phyloP scores from a whole-genome alignment of 2,329 filamentous ascomycete genomes.

The Phoma sp. region DNA sequence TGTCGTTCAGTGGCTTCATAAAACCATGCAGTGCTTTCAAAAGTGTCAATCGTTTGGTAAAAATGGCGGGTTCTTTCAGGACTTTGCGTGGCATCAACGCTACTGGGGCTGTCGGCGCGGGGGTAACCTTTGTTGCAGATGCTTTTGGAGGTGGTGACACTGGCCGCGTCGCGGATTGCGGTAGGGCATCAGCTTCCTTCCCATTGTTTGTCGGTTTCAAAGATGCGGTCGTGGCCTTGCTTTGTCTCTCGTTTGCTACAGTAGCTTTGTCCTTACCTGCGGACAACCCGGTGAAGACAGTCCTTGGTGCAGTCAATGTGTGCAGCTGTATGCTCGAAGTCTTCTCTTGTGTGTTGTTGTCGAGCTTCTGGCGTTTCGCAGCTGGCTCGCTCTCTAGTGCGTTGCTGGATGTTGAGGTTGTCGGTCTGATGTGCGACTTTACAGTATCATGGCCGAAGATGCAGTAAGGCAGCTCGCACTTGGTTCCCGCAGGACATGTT shows the following conservation, averaged over 20 bases:
- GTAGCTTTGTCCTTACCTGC: constrained; percentile 21
- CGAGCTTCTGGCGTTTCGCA: constrained; percentile 43
- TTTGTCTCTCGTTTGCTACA: constrained; percentile 14
- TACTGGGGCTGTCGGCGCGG: constrained; percentile 51
- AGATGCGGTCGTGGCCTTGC: neutral
- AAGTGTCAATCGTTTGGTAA: constrained; percentile 40
- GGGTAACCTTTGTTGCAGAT: constrained; percentile 16
- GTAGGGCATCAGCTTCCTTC: constrained; percentile 13
- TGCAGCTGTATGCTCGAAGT: neutral
- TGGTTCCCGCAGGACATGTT: constrained; percentile 58
- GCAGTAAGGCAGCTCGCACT: constrained; percentile 62
- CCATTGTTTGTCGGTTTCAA: constrained; percentile 12
- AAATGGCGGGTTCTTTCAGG: constrained; percentile 54
- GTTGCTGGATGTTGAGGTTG: constrained; percentile 4
- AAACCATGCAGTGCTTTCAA: constrained; percentile 70
- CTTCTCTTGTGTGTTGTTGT: constrained; percentile 22
- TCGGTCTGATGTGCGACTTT: constrained; percentile 7
- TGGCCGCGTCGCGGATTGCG: constrained; percentile 34
- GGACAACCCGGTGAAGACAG: constrained; percentile 35
- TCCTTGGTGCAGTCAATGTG: constrained; percentile 12
- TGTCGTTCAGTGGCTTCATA: constrained; percentile 70
- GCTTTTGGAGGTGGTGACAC: constrained; percentile 42
- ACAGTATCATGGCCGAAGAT: constrained; percentile 62
- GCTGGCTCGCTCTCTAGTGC: constrained; percentile 20
- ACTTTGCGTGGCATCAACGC: constrained; percentile 72